Evolutionary conservation across 2,329 filamentous ascomycete genomes (phyloP).

Genomic region (Diaporthe sp.): DNA sequence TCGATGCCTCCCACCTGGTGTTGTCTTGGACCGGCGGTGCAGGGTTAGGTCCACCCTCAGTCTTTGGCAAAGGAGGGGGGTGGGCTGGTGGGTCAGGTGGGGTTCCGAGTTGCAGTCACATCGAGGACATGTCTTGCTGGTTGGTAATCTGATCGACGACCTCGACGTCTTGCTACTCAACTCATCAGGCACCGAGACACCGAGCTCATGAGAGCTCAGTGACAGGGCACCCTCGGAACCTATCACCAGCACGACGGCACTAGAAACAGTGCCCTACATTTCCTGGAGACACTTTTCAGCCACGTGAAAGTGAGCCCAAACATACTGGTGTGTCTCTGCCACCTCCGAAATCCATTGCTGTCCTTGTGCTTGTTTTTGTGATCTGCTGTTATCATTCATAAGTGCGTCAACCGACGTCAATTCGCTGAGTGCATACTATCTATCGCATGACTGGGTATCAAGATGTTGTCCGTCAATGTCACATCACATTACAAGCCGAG

Average conservation of each 20-base stretch:
- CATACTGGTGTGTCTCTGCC: background rate
- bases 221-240: background rate
- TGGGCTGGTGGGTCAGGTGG: background rate
- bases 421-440: conserved; percentile 24
- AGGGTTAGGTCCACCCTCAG: conserved; percentile 16
- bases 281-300: background rate
- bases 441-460: conserved; percentile 33
- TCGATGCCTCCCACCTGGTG: background rate
- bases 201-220: background rate
- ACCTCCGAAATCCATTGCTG: background rate
- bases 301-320: background rate
- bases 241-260: background rate
- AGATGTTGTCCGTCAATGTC: background rate
- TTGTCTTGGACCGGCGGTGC: background rate
- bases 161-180: background rate
- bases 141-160: background rate
- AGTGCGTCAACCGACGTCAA: background rate
- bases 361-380: background rate
- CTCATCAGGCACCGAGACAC: background rate
- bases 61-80: no score
- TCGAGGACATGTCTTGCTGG: background rate
- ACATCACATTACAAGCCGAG: conserved; percentile 57
- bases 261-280: background rate
- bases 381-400: background rate
- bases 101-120: background rate